Conservation (phyloP, 805 yeast species). For the Zygosaccharomyces kombuchaensis region DNA sequence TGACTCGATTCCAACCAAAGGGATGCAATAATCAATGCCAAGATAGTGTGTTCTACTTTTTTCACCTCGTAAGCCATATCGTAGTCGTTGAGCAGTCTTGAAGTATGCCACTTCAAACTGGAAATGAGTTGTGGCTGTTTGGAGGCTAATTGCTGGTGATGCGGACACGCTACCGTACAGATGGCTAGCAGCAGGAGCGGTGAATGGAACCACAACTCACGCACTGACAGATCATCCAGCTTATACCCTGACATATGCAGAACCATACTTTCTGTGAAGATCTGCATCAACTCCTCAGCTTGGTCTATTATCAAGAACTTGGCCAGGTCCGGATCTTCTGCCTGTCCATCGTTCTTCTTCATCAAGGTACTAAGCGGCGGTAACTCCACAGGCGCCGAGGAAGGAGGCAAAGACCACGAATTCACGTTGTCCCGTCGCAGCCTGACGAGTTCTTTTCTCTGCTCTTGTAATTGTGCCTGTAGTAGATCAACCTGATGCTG, state of each 20-base stretch:
- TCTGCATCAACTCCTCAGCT: slow-evolving; percentile 43
- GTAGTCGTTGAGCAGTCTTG: slow-evolving; percentile 28
- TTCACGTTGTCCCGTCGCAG: neutral
- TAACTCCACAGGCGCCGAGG: slow-evolving; percentile 7
- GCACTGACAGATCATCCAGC: slow-evolving; percentile 46
- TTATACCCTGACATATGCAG: slow-evolving; percentile 67
- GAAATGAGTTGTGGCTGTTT: slow-evolving; percentile 24
- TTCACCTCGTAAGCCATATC: slow-evolving; percentile 38
- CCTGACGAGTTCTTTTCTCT: slow-evolving; percentile 1
- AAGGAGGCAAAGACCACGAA: neutral
- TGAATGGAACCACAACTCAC: slow-evolving; percentile 48
- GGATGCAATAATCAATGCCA: slow-evolving; percentile 60
- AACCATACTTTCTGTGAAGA: slow-evolving; percentile 51
- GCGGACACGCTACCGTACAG: slow-evolving; percentile 58
- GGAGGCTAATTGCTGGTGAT: slow-evolving; percentile 40
- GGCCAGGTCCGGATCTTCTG: slow-evolving; percentile 18
- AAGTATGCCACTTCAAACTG: slow-evolving; percentile 34
- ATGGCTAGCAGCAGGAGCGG: slow-evolving; percentile 58
- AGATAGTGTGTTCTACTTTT: slow-evolving; percentile 55
- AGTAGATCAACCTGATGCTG: slow-evolving; percentile 17
- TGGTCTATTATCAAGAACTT: slow-evolving; percentile 36
- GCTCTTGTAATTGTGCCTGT: slow-evolving; percentile 13
- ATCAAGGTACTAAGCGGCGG: neutral
- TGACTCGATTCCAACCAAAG: slow-evolving; percentile 65
- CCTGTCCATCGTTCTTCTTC: neutral